Base-by-base conservation (phyloP, 2,329 filamentous ascomycete genomes). In the Fusarium citri region DNA sequence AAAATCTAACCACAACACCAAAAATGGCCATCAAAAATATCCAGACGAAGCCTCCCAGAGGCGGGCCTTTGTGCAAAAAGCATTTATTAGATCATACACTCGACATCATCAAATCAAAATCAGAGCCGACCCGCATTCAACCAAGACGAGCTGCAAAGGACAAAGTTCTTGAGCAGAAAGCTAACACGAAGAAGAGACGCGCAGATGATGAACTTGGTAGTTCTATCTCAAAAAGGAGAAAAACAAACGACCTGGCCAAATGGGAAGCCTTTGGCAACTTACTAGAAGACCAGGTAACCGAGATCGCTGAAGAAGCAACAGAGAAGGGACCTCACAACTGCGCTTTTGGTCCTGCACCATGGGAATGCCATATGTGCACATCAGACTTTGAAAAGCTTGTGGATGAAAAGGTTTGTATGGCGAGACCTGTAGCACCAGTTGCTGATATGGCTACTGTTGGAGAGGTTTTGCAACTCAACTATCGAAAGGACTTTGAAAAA, bases 61-160 rank as follows among this genome's bases (percentile, higher is more conserved):
- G 59, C 12, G 40, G 22, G 22, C 55, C 68, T 1, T 22, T 70
- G 4, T 71, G 68, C 30, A 31, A 47, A 20, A 54, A 18, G 0
- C 64, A 70, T 16, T 70, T 70, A 20, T 8, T 40, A 55, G 20
- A 55, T 6, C 41, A 57, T 9, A 25, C 34, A 0, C 31, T 51
- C 3, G 18, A 53, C 8, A 55, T 68, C 10, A 16, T 10, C 18
- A 64, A 46, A 41, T 11, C 42, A 34, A 56, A 45, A 1, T 16
- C 18, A 20, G 20, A 42, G 8, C 55, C 55, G 12, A 45, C 25
- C 10, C 50, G 68, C 8, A 11, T 61, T 6, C 68, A 70, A 5
- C 68, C 68, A 20, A n/a, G 50, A 26, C 30, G 68, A 47, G 55
- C 22, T 16, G 68, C 40, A 42, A 70, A 70, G 42, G 68, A 71